Base-by-base conservation (phyloP, 2,329 filamentous ascomycete species). In the Claviceps arundinis region DNA sequence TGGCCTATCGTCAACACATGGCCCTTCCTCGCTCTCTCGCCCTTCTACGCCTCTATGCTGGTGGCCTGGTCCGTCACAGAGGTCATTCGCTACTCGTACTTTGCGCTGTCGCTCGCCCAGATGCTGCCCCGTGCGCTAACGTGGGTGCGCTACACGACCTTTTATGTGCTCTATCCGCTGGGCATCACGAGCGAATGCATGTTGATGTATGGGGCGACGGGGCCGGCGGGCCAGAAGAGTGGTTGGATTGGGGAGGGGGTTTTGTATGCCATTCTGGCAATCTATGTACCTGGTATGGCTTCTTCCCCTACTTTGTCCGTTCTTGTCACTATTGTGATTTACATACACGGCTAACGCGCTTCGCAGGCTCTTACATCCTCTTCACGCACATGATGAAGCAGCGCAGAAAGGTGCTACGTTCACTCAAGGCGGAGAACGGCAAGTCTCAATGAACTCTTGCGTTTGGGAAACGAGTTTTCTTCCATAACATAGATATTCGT, bases 331-430 rank as follows among this genome's bases (percentile, higher is more conserved):
- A 34, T 34, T 34, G 9, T 34, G 9, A 34, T 11, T 4, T 11
- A 4, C 30, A 34, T 4, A 4, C 9, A 19, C 14, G 17, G 13
- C 26, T 44, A 19, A 40, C 34, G 1, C 55, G 1, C 6, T 11
- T 2, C 40, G 1, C 22, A 72, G 85, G 88, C 72, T 63, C 87
- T 4, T 95, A 93, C 62, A 78, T 94, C 52, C 70, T 97, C 53
- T 97, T 93, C 65, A 89, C 87, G 22, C 87, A 98, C 69, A 97
- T 98, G 93, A 87, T 97, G 75, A 76, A 77, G 56, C 93, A 98
- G 76, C 77, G 91, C 60, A 77, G 80, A 58, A 95, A 89, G 77
- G 80, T 91, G 51, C 73, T 89, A 72, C 78, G 80, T 51, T 78
- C 75, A 42, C 78, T 82, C 63, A 79, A 77, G 68, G 60, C 65